phyloP scores from a whole-genome alignment of 2,329 filamentous ascomycete species.

The Fusarium pseudograminearum region DNA sequence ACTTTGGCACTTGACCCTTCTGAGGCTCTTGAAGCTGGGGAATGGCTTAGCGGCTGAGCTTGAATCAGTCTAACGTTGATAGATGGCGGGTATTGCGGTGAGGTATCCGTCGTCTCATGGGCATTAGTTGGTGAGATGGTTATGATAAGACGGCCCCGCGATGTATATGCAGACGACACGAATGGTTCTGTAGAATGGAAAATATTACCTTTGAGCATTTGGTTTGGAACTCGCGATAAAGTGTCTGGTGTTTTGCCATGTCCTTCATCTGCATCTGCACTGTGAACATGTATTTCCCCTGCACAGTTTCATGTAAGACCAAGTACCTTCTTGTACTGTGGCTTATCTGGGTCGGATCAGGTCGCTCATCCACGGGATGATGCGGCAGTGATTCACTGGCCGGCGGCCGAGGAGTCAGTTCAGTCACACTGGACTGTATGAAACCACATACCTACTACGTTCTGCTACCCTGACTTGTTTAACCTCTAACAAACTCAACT shows the following conservation, averaged over 20 bases:
- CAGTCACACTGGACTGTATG: conserved; percentile 40
- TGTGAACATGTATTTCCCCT: conserved; percentile 18
- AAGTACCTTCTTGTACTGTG: conserved; percentile 40
- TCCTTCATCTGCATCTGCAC: background rate
- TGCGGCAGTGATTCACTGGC: conserved; percentile 50
- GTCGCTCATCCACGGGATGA: conserved; percentile 48
- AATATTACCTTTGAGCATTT: conserved; percentile 12
- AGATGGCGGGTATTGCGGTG: conserved; percentile 31
- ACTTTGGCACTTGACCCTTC: conserved; percentile 32
- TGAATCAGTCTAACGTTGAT: conserved; percentile 10
- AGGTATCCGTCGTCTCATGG: conserved; percentile 30
- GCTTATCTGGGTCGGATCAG: conserved; percentile 47
- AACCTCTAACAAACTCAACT: conserved; percentile 27
- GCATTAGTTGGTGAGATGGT: background rate
- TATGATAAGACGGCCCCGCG: conserved; percentile 41
- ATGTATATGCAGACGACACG: conserved; percentile 28
- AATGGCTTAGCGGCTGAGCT: conserved; percentile 26
- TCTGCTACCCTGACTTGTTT: conserved; percentile 38
- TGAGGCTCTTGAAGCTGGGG: conserved; percentile 25
- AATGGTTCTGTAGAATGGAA: background rate
- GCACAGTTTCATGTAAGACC: conserved; percentile 20
- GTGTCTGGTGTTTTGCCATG: conserved; percentile 8
- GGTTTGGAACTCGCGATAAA: background rate
- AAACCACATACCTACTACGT: conserved; percentile 25
- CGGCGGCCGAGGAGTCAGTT: conserved; percentile 41